These are phyloP conservation scores for Durusdinium trenchii DNA, from an alignment of 73 alveolate species.

Conservation along the genomic window DNA sequence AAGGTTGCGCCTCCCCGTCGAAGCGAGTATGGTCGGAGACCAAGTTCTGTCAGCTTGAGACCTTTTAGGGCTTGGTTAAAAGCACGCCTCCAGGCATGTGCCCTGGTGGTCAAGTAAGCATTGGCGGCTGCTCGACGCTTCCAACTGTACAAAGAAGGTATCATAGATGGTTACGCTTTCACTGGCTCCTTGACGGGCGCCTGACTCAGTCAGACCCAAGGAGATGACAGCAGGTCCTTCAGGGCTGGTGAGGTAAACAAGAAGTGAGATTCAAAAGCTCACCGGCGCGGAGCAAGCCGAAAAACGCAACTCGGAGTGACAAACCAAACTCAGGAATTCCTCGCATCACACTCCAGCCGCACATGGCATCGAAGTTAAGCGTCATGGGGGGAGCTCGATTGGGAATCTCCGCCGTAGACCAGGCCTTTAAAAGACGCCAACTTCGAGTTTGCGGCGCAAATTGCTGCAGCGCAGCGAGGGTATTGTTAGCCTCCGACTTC, in stretches of 20 bases:
- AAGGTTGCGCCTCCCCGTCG: conserved; percentile 19
- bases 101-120: neutral
- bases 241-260: too few relatives aligned
- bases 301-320: neutral
- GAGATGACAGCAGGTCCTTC: neutral
- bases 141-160: neutral
- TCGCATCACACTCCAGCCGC: neutral
- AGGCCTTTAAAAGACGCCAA: conserved; percentile 6
- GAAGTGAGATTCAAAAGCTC: neutral
- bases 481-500: neutral
- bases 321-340: neutral
- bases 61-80: neutral
- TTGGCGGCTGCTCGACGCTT: neutral
- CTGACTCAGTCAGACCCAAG: neutral
- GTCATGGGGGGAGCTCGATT: neutral
- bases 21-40: neutral
- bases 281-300: conserved; percentile 10
- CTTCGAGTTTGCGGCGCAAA: neutral
- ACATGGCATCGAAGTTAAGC: neutral
- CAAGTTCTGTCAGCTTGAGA: neutral
- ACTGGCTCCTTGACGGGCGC: neutral
- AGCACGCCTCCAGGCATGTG: neutral
- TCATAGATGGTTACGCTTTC: neutral
- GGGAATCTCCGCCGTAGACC: too few relatives aligned
- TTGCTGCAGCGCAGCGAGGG: neutral